These are phyloP conservation scores for Verbena officinalis DNA, from an alignment of 257 asterid species.

Conservation along the genomic window DNA sequence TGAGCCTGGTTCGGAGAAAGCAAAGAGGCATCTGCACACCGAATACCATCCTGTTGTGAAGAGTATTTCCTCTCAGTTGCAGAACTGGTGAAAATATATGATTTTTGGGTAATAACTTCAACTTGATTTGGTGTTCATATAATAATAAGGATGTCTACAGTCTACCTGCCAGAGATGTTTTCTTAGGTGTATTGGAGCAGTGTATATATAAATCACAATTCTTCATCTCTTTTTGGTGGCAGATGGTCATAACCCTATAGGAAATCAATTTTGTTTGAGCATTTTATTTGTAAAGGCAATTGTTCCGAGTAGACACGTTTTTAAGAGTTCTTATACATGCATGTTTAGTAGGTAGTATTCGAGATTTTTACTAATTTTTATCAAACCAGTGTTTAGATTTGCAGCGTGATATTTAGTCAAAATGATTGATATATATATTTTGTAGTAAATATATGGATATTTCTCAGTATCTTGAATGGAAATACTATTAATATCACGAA, in stretches of 20 bases:
- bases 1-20: constrained; percentile 83
- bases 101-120: constrained; percentile 9
- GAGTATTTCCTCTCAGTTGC: constrained; percentile 87
- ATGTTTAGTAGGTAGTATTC: no score
- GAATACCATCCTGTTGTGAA: constrained; percentile 77
- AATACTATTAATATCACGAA: no score
- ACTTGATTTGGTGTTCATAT: neutral
- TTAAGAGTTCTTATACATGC: no score
- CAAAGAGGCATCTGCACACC: constrained; percentile 76
- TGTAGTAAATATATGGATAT: no score
- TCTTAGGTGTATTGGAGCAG: neutral
- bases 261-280: constrained; percentile 51
- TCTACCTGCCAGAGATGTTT: neutral
- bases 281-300: constrained; percentile 14
- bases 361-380: no score
- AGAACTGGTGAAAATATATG: constrained; percentile 65
- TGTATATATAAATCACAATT: constrained; percentile 15
- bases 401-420: no score
- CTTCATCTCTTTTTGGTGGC: constrained; percentile 21
- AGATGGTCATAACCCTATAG: constrained; percentile 31
- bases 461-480: no score
- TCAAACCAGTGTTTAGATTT: no score
- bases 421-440: no score
- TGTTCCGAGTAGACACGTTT: no score
- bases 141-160: no score